Base-by-base conservation (phyloP, 2,329 filamentous ascomycete species). In the Alternaria hordeiaustralica region DNA sequence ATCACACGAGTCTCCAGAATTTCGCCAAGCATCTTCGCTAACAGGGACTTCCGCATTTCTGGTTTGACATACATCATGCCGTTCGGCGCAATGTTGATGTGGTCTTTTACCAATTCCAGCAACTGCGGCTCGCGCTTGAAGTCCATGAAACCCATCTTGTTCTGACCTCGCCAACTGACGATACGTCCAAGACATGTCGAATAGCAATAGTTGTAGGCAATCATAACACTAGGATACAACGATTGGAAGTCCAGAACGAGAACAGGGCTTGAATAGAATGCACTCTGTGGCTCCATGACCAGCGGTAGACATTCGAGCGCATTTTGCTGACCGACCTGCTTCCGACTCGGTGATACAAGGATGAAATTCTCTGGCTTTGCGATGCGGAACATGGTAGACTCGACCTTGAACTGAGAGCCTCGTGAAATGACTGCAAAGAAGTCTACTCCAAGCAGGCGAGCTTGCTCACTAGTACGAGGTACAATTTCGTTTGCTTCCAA, bases 151-250 rank as follows among this genome's bases (percentile, higher is more conserved):
- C 96, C 96, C 91, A 99, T 93, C 81, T 98, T 97, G 82, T 93
- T 94, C 28, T 87, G 89, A 3, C 94, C 94, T n/a, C 93, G 89
- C 95, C 95, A 97, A 71, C 89, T 88, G 26, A 89, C 88, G 43
- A 97, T 89, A 28, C 96, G 89, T 0, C 96, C 96, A 0, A 98
- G 85, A 71, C 94, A 99, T 0, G 96, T 99, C 0, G 96, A 98
- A 77, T 99, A 99, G 82, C 96, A 99, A 77, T 97, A 96, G 75
- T 99, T 99, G 83, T 99, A 98, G 0, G 96, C 96, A 75, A 99
- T 98, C 94, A 99, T 97, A 64, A 98, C 90, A 79, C 94, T 97
- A 0, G 96, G 96, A 70, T 99, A 99, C 51, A 99, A 82, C 63
- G 93, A 97, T 75, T 98, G 95, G 67, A 99, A 99, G 80, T 99